phyloP scores from a whole-genome alignment of 768 basidiomycete genomes.

The Cystoderma amianthinum region DNA sequence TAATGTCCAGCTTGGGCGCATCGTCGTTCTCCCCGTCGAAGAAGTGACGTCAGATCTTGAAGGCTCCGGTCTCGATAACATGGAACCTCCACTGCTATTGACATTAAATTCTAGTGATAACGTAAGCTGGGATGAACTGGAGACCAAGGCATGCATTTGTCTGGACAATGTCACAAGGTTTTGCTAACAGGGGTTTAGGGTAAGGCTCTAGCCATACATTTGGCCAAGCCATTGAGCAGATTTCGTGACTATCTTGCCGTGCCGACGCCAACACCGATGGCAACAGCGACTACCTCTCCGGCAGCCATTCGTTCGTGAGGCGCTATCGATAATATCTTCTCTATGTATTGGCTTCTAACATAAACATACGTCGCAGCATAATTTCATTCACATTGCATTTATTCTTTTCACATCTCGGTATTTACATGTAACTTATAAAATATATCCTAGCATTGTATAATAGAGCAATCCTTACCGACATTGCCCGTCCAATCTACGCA shows the following conservation, averaged over 20 bases:
- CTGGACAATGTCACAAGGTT: conserved; percentile 2
- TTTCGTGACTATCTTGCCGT: conserved; percentile 28
- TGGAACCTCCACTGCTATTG: conserved; percentile 59
- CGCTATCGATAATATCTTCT: no score
- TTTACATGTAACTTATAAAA: no score
- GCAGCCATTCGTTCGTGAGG: no score
- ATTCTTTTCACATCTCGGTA: no score
- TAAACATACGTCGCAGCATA: no score
- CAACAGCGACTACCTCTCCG: conserved; percentile 24
- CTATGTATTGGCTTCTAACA: no score
- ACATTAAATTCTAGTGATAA: conserved; percentile 55
- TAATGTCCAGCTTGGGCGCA: conserved; percentile 58
- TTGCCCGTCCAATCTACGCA: no score
- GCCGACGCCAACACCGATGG: conserved; percentile 13
- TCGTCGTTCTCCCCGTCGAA: conserved; percentile 61
- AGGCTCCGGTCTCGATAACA: conserved; percentile 19
- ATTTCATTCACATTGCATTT: no score
- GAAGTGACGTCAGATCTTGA: conserved; percentile 19
- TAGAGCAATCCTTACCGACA: no score
- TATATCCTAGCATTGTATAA: no score
- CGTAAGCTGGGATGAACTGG: conserved; percentile 63
- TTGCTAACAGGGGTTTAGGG: conserved; percentile 23
- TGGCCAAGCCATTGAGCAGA: conserved; percentile 36
- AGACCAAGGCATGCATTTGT: conserved; percentile 43
- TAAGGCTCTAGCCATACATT: conserved; percentile 30